A percentile compares a stretch with the other conserved stretches of the same genome.
These are phyloP conservation scores for Triticum dicoccoides DNA, from an alignment of 176 grass and related monocot genomes.

Conservation along the genomic window DNA sequence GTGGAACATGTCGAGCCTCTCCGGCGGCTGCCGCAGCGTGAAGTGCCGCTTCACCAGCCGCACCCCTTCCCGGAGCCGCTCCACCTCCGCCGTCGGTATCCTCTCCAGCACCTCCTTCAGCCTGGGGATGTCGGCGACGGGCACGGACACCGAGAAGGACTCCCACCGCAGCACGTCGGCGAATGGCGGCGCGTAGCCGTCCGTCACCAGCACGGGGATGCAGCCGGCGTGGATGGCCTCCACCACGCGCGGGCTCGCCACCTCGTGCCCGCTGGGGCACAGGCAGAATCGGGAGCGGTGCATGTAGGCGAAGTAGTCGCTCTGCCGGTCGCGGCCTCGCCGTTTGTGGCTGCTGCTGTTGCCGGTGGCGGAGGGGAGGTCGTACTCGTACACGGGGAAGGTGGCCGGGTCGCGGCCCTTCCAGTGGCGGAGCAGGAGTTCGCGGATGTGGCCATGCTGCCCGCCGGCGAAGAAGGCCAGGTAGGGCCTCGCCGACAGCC, in stretches of 20 bases:
- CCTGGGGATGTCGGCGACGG: conserved; percentile 41
- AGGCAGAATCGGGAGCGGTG: conserved; percentile 64
- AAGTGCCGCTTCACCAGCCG: conserved; percentile 65
- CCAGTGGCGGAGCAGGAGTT: conserved; percentile 55
- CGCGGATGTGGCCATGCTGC: conserved; percentile 52
- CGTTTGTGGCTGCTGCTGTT: neutral
- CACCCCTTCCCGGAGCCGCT: conserved; percentile 43
- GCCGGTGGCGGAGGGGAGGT: conserved; percentile 3
- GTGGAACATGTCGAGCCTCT: conserved; percentile 67
- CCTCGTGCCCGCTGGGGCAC: conserved; percentile 75
- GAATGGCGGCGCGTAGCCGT: conserved; percentile 63
- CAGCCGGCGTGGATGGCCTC: conserved; percentile 80
- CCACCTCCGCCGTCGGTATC: conserved; percentile 54
- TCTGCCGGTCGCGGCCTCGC: neutral
- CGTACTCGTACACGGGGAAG: conserved; percentile 60
- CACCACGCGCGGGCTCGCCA: conserved; percentile 73
- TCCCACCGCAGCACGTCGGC: conserved; percentile 71
- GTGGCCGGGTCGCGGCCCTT: conserved; percentile 34
- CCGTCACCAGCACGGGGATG: conserved; percentile 55
- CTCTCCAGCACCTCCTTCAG: conserved; percentile 50
- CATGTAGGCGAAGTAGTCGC: conserved; percentile 61
- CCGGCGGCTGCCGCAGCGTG: conserved; percentile 44
- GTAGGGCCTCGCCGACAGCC: conserved; percentile 10
- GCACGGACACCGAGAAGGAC: conserved; percentile 61
- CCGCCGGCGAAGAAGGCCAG: conserved; percentile 75